Base-by-base conservation (phyloP, 495 filamentous ascomycete species). In the Xylaria sp. region DNA sequence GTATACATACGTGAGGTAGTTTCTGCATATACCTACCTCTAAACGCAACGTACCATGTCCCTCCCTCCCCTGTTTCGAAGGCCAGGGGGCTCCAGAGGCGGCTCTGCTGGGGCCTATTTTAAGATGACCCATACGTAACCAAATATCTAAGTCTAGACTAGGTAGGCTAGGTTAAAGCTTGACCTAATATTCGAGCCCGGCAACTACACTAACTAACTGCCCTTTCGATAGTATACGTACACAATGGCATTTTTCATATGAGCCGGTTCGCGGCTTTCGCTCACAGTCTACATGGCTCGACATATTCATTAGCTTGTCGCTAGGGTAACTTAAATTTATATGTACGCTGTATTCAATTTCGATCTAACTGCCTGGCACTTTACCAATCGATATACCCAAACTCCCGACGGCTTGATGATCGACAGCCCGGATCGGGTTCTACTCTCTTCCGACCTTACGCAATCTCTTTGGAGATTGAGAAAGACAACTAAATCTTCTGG, bases 21-120 rank as follows among this genome's bases (percentile, higher is more conserved):
- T n/a, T n/a, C 7, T 3, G 35, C 7, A 3, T 37, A 37, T 37
- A 37, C 3, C 3, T 24, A 52, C 15, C 8, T 26, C 48, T 50
- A 50, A 12, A 50, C 9, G 8, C 7, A 50, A 19, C 26, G 1
- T 31, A 17, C 14, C 26, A 33, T 57, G 33, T 19, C 29, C 17
- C 46, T 29, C 46, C 53, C 31, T 58, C 31, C 53, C 31, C 53
- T 31, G 29, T 31, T 35, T 58, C 4, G 53, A 58, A 35, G 5
- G 17, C 26, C 24, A 12, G 11, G 19, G 19, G 35, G 35, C 43
- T 29, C 37, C 19, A 17, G 33, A 37, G 31, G 57, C 57, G 57
- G 57, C 57, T 59, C 57, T 59, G 57, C 31, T 55, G 26, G 57
- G 46, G 29, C 29, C 29, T 33, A 58, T 58, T 33, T 58, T 58